A percentile compares a stretch with the other conserved stretches of the same genome.
phyloP scores from a whole-genome alignment of 2,329 filamentous ascomycete species.

The Microcyclospora tardicrescens region DNA sequence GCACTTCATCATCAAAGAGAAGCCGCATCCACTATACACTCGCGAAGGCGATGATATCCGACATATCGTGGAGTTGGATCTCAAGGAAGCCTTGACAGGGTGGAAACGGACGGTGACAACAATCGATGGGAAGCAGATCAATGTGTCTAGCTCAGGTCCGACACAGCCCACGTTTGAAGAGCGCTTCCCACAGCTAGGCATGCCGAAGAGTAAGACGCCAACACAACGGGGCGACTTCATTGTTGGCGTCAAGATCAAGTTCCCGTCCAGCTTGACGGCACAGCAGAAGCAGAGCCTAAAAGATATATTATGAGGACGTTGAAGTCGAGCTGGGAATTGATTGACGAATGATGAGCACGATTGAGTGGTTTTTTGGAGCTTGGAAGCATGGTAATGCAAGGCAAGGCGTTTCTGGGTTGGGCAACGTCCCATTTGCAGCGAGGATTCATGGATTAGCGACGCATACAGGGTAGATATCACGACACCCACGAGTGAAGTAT shows the following conservation, averaged over 20 bases:
- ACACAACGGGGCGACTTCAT: slow-evolving; percentile 75
- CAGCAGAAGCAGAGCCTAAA: slow-evolving; percentile 69
- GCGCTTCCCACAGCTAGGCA: slow-evolving; percentile 71
- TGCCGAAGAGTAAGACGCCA: slow-evolving; percentile 88
- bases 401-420: too few relatives aligned
- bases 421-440: too few relatives aligned
- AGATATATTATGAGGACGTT: slow-evolving; percentile 50
- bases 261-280: slow-evolving; percentile 63
- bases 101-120: slow-evolving; percentile 88
- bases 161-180: slow-evolving; percentile 77
- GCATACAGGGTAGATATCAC: too few relatives aligned
- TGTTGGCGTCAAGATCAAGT: slow-evolving; percentile 83
- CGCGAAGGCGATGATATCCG: slow-evolving; percentile 82
- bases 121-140: slow-evolving; percentile 80
- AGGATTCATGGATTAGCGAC: too few relatives aligned
- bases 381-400: too few relatives aligned
- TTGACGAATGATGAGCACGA: too few relatives aligned
- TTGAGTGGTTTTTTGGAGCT: too few relatives aligned
- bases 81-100: slow-evolving; percentile 90
- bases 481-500: too few relatives aligned
- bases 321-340: too few relatives aligned
- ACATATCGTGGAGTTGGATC: slow-evolving; percentile 62
- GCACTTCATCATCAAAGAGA: slow-evolving; percentile 92
- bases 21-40: slow-evolving; percentile 70
- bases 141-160: slow-evolving; percentile 65